A percentile compares a stretch with the other conserved stretches of the same genome.
Conservation (phyloP, 208 protist species). For the Trypanosoma vivax region DNA sequence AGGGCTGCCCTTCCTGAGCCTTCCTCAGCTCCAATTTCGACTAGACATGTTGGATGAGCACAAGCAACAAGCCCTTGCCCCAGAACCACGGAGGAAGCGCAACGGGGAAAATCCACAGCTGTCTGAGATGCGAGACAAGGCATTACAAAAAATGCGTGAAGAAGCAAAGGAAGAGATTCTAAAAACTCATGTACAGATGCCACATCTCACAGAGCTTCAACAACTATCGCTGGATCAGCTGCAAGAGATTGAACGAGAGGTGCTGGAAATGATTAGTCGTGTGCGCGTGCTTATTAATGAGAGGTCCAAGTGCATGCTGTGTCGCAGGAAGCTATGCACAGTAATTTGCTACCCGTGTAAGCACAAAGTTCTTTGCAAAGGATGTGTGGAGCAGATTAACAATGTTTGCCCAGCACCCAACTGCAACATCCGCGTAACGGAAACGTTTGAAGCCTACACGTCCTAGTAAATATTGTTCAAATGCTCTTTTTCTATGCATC, state of each 20-base stretch:
- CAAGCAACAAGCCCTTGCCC: slow-evolving; percentile 65
- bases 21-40: slow-evolving; percentile 74
- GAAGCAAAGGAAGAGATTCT: slow-evolving; percentile 41
- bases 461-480: slow-evolving; percentile 21
- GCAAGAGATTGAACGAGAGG: slow-evolving; percentile 75
- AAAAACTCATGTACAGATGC: slow-evolving; percentile 57
- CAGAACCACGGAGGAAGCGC: slow-evolving; percentile 38
- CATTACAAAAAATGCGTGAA: slow-evolving; percentile 25
- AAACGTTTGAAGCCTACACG: slow-evolving; percentile 73
- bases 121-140: slow-evolving; percentile 36
- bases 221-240: slow-evolving; percentile 49
- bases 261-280: slow-evolving; percentile 70
- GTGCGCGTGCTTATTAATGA: slow-evolving; percentile 80
- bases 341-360: slow-evolving; percentile 90
- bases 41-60: slow-evolving; percentile 82
- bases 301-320: slow-evolving; percentile 78
- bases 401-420: slow-evolving; percentile 57
- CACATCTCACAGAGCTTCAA: slow-evolving; percentile 47
- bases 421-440: slow-evolving; percentile 45
- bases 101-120: slow-evolving; percentile 47
- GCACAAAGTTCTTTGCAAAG: slow-evolving; percentile 84
- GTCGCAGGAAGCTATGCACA: slow-evolving; percentile 58
- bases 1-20: slow-evolving; percentile 49
- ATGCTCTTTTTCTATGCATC: slow-evolving; percentile 1
- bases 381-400: slow-evolving; percentile 58